These are phyloP conservation scores for Lasiosphaeriaceae sp. DNA, from an alignment of 495 filamentous ascomycete species.

Conservation along the genomic window DNA sequence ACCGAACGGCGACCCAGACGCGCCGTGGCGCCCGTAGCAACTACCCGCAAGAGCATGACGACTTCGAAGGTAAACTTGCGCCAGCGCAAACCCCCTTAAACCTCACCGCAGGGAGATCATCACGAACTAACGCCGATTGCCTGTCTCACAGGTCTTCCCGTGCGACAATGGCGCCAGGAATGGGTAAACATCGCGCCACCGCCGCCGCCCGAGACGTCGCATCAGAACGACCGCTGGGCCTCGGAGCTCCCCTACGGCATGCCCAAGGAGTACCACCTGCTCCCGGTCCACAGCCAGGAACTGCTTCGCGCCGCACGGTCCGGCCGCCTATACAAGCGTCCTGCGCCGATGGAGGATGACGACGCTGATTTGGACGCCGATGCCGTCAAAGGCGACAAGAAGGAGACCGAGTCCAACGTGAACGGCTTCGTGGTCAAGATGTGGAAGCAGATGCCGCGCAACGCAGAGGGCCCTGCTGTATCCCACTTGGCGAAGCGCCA, in stretches of 20 bases:
- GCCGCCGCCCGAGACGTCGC: slow-evolving; percentile 49
- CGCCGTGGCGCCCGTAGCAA: slow-evolving; percentile 67
- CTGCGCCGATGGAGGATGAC: slow-evolving; percentile 49
- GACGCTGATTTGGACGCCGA: slow-evolving; percentile 45
- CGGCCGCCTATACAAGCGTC: slow-evolving; percentile 62
- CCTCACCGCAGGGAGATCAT: slow-evolving; percentile 1
- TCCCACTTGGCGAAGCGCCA: slow-evolving; percentile 86
- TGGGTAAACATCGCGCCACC: slow-evolving; percentile 67
- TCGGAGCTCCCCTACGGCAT: slow-evolving; percentile 65
- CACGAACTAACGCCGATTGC: background rate
- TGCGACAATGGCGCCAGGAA: slow-evolving; percentile 83
- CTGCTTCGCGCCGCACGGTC: slow-evolving; percentile 81
- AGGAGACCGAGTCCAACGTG: slow-evolving; percentile 39
- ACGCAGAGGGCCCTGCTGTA: slow-evolving; percentile 66
- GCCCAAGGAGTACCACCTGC: slow-evolving; percentile 80
- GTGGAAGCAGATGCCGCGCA: slow-evolving; percentile 76
- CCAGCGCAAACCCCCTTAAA: slow-evolving; percentile 28
- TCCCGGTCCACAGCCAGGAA: slow-evolving; percentile 73
- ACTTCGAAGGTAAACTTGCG: slow-evolving; percentile 58
- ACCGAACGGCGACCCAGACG: slow-evolving; percentile 58
- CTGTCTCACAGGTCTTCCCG: slow-evolving; percentile 58
- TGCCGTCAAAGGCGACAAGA: slow-evolving; percentile 42
- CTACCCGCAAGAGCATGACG: slow-evolving; percentile 78
- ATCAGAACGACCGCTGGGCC: slow-evolving; percentile 49
- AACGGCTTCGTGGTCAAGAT: slow-evolving; percentile 68